Evolutionary conservation across 495 filamentous ascomycete species (phyloP), one percentile per base, ranked within the genome.

Genomic region (Penicillium lividum): DNA sequence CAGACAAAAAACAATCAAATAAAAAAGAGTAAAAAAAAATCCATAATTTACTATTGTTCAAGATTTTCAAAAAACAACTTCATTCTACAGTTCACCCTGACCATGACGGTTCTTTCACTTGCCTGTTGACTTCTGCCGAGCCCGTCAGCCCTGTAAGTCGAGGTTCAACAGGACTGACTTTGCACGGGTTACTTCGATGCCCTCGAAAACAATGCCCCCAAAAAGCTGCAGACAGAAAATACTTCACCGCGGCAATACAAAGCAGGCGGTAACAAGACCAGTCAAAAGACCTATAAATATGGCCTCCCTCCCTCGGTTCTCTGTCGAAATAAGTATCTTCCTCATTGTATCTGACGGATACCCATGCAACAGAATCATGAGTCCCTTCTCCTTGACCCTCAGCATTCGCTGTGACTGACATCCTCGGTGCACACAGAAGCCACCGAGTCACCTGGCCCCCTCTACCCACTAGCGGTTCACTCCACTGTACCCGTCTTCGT

Each of bases 401-500:
- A 22, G 22, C 22, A 22, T 22, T 22, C 22, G 22, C 22, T 22
- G 22, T 22, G 22, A 22, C 22, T 22, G 22, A 22, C 22, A 22
- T 22, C 22, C 22, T 22, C 22, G 22, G 22, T 22, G 22, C 22
- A 22, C 22, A 22, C 22, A 22, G 22, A 22, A 22, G 22, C 22
- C 22, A 22, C 22, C 22, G 22, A 22, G 22, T 22, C 22, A 40
- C 36, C 36, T 40, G 15, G 36, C 36, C 36, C 36, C 36, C 36
- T 40, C 36, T 44, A 44, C 40, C 40, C 40, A 44, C 40, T 44
- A n/a, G 40, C 15, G 40, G 40, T 44, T 44, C 40, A 44, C 40
- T 44, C 40, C 18, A 44, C 40, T 44, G 18, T 44, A 44, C 18
- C 40, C 40, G 40, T 44, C 40, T 44, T 44, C 40, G 40, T 44